A percentile compares a stretch with the other conserved stretches of the same genome.
These are phyloP conservation scores for Pseudogymnoascus sp. DNA, from an alignment of 2,329 filamentous ascomycete species.

Conservation along the genomic window DNA sequence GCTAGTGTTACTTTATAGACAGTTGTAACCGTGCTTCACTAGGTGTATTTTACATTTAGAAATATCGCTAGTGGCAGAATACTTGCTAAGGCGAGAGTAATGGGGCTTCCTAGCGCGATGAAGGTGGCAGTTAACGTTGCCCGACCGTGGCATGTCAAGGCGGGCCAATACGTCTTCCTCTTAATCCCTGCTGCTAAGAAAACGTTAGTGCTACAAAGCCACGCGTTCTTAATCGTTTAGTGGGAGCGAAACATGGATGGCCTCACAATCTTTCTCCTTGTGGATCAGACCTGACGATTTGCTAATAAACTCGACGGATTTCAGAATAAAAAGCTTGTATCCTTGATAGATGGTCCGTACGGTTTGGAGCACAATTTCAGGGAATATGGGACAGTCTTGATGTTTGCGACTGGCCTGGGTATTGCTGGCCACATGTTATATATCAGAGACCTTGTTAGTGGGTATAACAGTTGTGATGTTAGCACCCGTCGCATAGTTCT, in stretches of 20 bases:
- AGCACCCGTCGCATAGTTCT: slow-evolving; percentile 14
- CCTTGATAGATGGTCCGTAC: slow-evolving; percentile 14
- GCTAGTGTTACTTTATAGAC: slow-evolving; percentile 12
- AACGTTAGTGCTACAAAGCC: slow-evolving; percentile 7
- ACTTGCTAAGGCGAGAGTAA: slow-evolving; percentile 12
- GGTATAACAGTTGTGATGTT: slow-evolving; percentile 17
- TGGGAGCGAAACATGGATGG: slow-evolving; percentile 13
- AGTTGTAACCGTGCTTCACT: slow-evolving; percentile 10
- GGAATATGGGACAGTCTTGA: slow-evolving; percentile 14
- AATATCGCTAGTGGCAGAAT: slow-evolving; percentile 12
- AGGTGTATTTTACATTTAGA: slow-evolving; percentile 13
- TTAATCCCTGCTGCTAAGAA: slow-evolving; percentile 13
- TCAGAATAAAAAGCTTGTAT: slow-evolving; percentile 4
- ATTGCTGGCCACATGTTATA: slow-evolving; percentile 16
- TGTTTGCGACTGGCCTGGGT: slow-evolving; percentile 15
- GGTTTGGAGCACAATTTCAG: slow-evolving; percentile 11
- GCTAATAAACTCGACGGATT: slow-evolving; percentile 8
- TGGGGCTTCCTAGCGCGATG: slow-evolving; percentile 8
- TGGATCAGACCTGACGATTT: slow-evolving; percentile 14
- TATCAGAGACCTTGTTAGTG: slow-evolving; percentile 16
- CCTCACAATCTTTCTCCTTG: slow-evolving; percentile 15
- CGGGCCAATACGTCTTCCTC: slow-evolving; percentile 14
- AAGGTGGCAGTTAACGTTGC: slow-evolving; percentile 12
- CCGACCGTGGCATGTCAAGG: slow-evolving; percentile 13
- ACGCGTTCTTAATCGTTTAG: slow-evolving; percentile 17